Conservation (phyloP, 2,329 filamentous ascomycete species). For the Talaromyces sp. region DNA sequence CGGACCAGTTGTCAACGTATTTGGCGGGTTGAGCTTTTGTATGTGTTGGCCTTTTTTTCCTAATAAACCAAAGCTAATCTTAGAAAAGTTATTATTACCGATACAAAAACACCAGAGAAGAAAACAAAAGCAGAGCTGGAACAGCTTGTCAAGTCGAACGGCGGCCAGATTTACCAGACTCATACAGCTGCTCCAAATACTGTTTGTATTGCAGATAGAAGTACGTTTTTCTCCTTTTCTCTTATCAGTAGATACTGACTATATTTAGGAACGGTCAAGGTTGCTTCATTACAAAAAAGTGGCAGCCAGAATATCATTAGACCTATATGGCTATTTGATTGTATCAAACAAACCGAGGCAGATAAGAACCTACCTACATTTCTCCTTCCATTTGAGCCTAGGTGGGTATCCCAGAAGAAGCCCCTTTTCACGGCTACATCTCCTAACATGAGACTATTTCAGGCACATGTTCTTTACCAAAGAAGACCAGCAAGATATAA, state of each 20-base stretch:
- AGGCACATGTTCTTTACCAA: constrained; percentile 69
- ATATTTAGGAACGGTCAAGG: constrained; percentile 59
- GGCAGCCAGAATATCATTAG: constrained; percentile 67
- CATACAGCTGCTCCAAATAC: constrained; percentile 58
- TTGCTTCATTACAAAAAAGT: constrained; percentile 72
- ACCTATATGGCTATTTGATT: constrained; percentile 79
- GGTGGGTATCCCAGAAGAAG: constrained; percentile 20
- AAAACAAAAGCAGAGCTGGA: constrained; percentile 76
- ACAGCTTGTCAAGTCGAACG: constrained; percentile 72
- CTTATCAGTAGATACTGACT: background rate
- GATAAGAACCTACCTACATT: constrained; percentile 50
- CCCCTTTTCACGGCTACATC: constrained; percentile 13
- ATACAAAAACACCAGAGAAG: constrained; percentile 63
- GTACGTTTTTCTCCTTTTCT: constrained; percentile 23
- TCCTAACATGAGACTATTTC: constrained; percentile 28
- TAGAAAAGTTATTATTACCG: constrained; percentile 62
- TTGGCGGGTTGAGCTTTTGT: constrained; percentile 73
- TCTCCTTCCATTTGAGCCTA: constrained; percentile 60
- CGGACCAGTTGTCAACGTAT: constrained; percentile 59
- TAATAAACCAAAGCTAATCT: background rate
- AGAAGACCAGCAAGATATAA: constrained; percentile 49
- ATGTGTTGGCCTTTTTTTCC: constrained; percentile 12
- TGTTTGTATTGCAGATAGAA: constrained; percentile 74
- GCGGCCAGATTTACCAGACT: constrained; percentile 72
- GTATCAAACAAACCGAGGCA: constrained; percentile 56